phyloP scores from a whole-genome alignment of 805 yeast genomes.

The Candida chilensis region DNA sequence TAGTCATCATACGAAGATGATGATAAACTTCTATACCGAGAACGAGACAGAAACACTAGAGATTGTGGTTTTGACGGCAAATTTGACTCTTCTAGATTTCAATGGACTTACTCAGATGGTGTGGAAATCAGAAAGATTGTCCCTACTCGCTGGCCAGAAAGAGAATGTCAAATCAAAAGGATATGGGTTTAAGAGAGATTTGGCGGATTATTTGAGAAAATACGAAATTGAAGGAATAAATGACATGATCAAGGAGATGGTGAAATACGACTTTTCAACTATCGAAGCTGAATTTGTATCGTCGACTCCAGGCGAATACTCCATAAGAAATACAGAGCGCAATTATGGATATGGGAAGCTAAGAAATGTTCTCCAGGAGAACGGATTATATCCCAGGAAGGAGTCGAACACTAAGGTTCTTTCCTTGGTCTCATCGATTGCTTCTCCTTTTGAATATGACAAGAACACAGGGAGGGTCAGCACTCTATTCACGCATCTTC shows the following conservation, averaged over 20 bases:
- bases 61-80: constrained; percentile 51
- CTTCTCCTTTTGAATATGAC: constrained; percentile 27
- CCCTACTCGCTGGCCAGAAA: constrained; percentile 5
- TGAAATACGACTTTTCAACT: constrained; percentile 29
- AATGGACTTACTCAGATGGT: constrained; percentile 53
- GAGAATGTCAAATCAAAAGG: constrained; percentile 3
- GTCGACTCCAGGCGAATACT: constrained; percentile 40
- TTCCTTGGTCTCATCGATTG: constrained; percentile 40
- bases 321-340: constrained; percentile 7
- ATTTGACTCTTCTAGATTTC: constrained; percentile 46
- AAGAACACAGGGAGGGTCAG: constrained; percentile 7
- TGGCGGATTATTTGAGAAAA: constrained; percentile 31
- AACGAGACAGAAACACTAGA: constrained; percentile 21
- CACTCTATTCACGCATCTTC: constrained; percentile 37
- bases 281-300: constrained; percentile 46
- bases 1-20: constrained; percentile 61
- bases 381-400: constrained; percentile 11
- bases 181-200: constrained; percentile 31
- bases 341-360: constrained; percentile 40
- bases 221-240: constrained; percentile 24
- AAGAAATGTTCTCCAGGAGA: constrained; percentile 25
- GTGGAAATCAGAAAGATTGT: constrained; percentile 48
- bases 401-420: constrained; percentile 16
- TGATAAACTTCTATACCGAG: constrained; percentile 45
- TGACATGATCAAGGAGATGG: constrained; percentile 16